These are phyloP conservation scores for Fusarium sp. DNA, from an alignment of 2,329 filamentous ascomycete genomes.

Conservation along the genomic window DNA sequence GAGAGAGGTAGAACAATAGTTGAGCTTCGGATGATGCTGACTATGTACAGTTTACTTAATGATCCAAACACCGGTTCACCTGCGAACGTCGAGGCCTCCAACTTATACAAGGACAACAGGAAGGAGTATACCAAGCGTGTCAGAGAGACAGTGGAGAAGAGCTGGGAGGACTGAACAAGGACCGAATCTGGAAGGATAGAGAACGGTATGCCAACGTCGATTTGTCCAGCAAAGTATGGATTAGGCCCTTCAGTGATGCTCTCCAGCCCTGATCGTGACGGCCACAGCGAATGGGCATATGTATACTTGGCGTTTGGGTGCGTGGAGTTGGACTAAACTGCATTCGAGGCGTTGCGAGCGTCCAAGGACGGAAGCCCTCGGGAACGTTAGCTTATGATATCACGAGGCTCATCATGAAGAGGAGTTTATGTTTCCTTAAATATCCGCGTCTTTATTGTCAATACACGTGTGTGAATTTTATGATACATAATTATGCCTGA, in stretches of 20 bases:
- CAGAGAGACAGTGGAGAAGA: conserved; percentile 97
- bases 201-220: conserved; percentile 44
- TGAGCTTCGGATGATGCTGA: conserved; percentile 47
- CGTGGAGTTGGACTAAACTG: conserved; percentile 53
- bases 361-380: conserved; percentile 38
- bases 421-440: conserved; percentile 45
- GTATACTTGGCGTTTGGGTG: conserved; percentile 53
- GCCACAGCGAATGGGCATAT: conserved; percentile 23
- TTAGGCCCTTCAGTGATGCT: conserved; percentile 32
- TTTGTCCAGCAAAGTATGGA: conserved; percentile 38
- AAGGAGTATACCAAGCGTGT: conserved; percentile 97
- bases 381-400: conserved; percentile 47
- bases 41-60: conserved; percentile 81
- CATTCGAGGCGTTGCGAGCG: conserved; percentile 52
- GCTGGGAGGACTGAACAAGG: conserved; percentile 86
- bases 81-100: conserved; percentile 97
- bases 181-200: conserved; percentile 24
- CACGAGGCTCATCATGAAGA: conserved; percentile 46
- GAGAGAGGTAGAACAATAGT: neutral
- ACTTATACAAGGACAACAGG: conserved; percentile 97
- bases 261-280: conserved; percentile 5
- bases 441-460: conserved; percentile 11
- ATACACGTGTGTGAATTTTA: neutral
- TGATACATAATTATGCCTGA: neutral
- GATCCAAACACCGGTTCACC: conserved; percentile 99